Base-by-base conservation (phyloP, 1,284 basidiomycete genomes). In the Fistulina hepatica region DNA sequence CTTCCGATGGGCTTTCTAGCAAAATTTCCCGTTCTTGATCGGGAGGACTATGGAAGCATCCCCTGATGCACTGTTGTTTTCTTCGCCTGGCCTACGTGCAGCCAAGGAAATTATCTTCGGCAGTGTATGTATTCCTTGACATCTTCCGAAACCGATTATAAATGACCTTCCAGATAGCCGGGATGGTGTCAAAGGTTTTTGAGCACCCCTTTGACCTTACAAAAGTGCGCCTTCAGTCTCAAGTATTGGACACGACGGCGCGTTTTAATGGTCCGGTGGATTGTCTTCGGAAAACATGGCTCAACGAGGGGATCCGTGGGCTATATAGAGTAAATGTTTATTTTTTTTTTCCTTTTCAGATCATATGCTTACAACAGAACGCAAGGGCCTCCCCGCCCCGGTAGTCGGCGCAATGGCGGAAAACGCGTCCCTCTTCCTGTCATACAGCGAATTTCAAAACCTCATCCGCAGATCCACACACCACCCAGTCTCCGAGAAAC, bases 321-420 rank as follows among this genome's bases (percentile, higher is more conserved):
- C 60, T 92, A 8, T 91, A 91, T 60, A 64, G 88, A 39, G 85
- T 89, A 49, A n/a, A n/a, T 52, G 82, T 68, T 12, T 36, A 30
- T 26, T 33, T 27, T 5, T 13, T 37, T 31, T 42, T 36, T 13
- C 24, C 33, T 11, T 26, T 35, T 45, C 13, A 42, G n/a, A 9
- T n/a, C 24, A 9, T 9, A 25, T 25, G 24, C 24, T 25, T 25
- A n/a, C 24, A n/a, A 39, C 30, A 39, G 31, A 23, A 33, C 31
- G 44, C 19, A 47, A 92, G 88, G 90, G 90, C 37, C 64, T 94
- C 2, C 85, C 88, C 5, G 86, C 88, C 46, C 90, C 92, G 1
- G 73, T 95, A 13, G 70, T 85, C 2, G 91, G 90, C 6, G 83
- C 90, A n/a, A 90, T 91, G 69, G 75, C 76, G 21, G 89, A 95